Conservation (phyloP, 2,329 filamentous ascomycete genomes). For the Sarocladium oryzae region DNA sequence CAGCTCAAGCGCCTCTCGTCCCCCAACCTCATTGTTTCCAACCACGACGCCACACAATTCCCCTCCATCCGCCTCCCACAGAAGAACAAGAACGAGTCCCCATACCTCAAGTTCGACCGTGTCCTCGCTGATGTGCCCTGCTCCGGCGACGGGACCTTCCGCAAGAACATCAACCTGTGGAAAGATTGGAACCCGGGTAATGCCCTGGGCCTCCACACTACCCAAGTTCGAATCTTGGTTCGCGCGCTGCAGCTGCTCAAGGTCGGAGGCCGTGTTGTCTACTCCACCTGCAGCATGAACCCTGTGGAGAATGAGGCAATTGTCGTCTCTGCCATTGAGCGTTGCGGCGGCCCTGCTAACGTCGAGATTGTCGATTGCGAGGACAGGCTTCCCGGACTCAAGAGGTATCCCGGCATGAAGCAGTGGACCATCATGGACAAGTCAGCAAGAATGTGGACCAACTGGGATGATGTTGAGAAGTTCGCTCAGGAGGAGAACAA, state of each 20-base stretch:
- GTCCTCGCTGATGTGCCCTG: slow-evolving; percentile 96
- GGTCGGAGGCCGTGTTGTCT: slow-evolving; percentile 88
- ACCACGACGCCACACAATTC: slow-evolving; percentile 95
- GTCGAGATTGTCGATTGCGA: slow-evolving; percentile 82
- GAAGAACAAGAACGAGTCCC: slow-evolving; percentile 47
- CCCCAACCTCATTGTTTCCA: slow-evolving; percentile 92
- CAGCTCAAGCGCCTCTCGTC: slow-evolving; percentile 96
- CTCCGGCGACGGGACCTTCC: slow-evolving; percentile 86
- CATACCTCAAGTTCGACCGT: slow-evolving; percentile 93
- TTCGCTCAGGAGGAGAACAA: slow-evolving; percentile 53
- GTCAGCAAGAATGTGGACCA: slow-evolving; percentile 68
- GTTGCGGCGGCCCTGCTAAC: slow-evolving; percentile 77
- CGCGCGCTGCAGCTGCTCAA: slow-evolving; percentile 94
- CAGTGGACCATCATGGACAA: slow-evolving; percentile 92
- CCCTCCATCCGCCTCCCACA: slow-evolving; percentile 80
- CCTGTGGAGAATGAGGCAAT: slow-evolving; percentile 96
- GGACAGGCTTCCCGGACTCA: slow-evolving; percentile 67
- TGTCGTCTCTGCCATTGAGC: slow-evolving; percentile 77
- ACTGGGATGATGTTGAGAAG: slow-evolving; percentile 74
- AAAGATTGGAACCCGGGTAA: slow-evolving; percentile 88
- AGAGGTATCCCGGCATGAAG: slow-evolving; percentile 69
- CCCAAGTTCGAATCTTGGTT: slow-evolving; percentile 84
- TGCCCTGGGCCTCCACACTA: slow-evolving; percentile 77
- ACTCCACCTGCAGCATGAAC: slow-evolving; percentile 99
- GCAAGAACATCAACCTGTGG: slow-evolving; percentile 94